Evolutionary conservation across 164 flowering plant species (phyloP).

Genomic region (Malania oleifera): DNA sequence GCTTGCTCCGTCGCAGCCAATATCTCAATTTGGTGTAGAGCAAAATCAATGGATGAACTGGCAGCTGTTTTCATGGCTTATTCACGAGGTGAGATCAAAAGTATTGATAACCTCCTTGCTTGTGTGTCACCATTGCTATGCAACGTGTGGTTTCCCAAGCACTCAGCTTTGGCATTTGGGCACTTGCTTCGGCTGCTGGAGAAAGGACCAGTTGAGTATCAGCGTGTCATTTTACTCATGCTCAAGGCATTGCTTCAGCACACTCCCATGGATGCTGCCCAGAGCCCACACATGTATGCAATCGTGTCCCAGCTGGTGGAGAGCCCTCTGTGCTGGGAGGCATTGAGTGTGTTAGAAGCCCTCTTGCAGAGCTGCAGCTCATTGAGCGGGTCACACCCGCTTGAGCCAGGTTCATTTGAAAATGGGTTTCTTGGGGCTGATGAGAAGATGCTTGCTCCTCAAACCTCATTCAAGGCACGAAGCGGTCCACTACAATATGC

Average conservation of each 20-base stretch:
- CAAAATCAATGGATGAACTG: conserved; percentile 75
- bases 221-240: conserved; percentile 84
- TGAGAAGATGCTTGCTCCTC: conserved; percentile 71
- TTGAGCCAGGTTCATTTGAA: conserved; percentile 50
- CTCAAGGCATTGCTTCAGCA: conserved; percentile 97
- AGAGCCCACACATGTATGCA: conserved; percentile 95
- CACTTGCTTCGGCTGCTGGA: conserved; percentile 81
- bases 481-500: conserved; percentile 81
- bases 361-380: conserved; percentile 92
- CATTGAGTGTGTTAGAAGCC: conserved; percentile 90
- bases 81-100: conserved; percentile 70
- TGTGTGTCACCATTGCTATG: conserved; percentile 83
- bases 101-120: conserved; percentile 63
- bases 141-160: conserved; percentile 92
- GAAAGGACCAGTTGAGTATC: conserved; percentile 92
- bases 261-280: conserved; percentile 94
- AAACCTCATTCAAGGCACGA: conserved; percentile 82
- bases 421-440: conserved; percentile 59
- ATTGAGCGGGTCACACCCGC: conserved; percentile 53
- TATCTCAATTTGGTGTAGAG: conserved; percentile 77
- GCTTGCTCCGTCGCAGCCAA: conserved; percentile 85
- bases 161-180: conserved; percentile 95
- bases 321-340: conserved; percentile 97
- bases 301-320: conserved; percentile 95
- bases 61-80: conserved; percentile 74